A percentile compares a stretch with the other conserved stretches of the same genome.
Evolutionary conservation across 805 yeast species (phyloP).

Genomic region (Nakazawaea sp.): DNA sequence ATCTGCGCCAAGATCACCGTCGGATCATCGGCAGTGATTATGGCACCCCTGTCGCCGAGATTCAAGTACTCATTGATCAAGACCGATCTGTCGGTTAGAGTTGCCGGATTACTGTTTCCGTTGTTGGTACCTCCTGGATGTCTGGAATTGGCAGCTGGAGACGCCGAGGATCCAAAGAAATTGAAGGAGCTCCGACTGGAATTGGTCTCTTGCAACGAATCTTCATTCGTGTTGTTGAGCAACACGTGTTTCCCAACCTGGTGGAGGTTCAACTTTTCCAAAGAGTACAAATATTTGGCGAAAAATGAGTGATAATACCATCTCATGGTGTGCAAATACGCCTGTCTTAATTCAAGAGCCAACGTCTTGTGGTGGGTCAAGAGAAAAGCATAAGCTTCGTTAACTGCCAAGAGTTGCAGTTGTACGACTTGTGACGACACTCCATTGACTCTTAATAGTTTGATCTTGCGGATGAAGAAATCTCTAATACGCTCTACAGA

Average conservation of each 20-base stretch:
- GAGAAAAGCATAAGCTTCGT: conserved; percentile 55
- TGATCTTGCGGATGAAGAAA: conserved; percentile 57
- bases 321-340: conserved; percentile 81
- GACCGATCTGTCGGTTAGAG: conserved; percentile 2
- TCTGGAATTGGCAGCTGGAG: conserved; percentile 6
- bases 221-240: conserved; percentile 36
- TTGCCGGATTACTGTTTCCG: not conserved
- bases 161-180: conserved; percentile 7
- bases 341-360: conserved; percentile 68
- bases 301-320: conserved; percentile 89
- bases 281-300: conserved; percentile 64
- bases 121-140: not conserved
- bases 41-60: conserved; percentile 53
- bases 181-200: conserved; percentile 5
- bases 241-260: conserved; percentile 49
- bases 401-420: conserved; percentile 51
- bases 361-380: conserved; percentile 47
- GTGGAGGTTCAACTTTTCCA: conserved; percentile 55
- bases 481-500: conserved; percentile 74
- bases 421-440: conserved; percentile 73
- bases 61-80: conserved; percentile 46
- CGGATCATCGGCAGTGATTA: conserved; percentile 47
- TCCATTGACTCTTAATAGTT: conserved; percentile 57
- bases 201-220: conserved; percentile 1
- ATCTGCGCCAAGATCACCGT: conserved; percentile 76